A percentile compares a stretch with the other conserved stretches of the same genome.
Evolutionary conservation across 2,329 filamentous ascomycete genomes (phyloP).

Genomic region (Thielaviopsis musarum): DNA sequence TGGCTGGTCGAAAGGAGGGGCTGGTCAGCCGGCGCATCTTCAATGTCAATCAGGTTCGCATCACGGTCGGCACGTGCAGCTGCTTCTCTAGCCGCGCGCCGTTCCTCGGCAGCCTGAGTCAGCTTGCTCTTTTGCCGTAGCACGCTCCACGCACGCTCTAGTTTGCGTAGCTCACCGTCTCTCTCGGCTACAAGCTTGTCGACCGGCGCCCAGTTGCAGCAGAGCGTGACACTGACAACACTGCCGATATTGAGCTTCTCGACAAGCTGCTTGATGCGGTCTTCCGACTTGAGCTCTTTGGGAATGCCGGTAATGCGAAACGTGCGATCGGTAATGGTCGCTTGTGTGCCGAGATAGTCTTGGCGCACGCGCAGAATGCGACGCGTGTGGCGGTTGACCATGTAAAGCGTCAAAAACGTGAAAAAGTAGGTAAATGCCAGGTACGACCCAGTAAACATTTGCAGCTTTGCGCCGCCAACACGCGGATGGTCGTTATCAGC

Average conservation of each 20-base stretch:
- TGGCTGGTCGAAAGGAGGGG: neutral
- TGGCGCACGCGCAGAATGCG: conserved; percentile 75
- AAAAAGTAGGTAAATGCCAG: conserved; percentile 92
- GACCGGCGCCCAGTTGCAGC: conserved; percentile 69
- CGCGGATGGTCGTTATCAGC: conserved; percentile 15
- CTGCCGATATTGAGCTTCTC: conserved; percentile 79
- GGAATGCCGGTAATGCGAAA: conserved; percentile 86
- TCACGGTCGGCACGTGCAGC: neutral
- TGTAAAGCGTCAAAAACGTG: conserved; percentile 62
- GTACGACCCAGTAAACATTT: conserved; percentile 72
- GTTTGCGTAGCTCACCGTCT: conserved; percentile 44
- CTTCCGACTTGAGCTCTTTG: conserved; percentile 57
- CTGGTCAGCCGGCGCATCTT: neutral
- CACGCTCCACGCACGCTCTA: conserved; percentile 73
- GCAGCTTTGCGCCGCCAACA: conserved; percentile 11
- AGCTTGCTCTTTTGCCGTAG: conserved; percentile 41
- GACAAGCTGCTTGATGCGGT: conserved; percentile 69
- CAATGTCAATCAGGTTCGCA: conserved; percentile 7
- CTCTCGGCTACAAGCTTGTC: conserved; percentile 59
- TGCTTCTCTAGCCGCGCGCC: neutral
- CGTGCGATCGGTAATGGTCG: conserved; percentile 88
- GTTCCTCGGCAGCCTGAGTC: neutral
- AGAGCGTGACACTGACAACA: conserved; percentile 75
- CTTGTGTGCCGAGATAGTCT: conserved; percentile 81
- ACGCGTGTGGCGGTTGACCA: conserved; percentile 68